phyloP scores from a whole-genome alignment of 208 protist species.

The Wallacemonas sp. region DNA sequence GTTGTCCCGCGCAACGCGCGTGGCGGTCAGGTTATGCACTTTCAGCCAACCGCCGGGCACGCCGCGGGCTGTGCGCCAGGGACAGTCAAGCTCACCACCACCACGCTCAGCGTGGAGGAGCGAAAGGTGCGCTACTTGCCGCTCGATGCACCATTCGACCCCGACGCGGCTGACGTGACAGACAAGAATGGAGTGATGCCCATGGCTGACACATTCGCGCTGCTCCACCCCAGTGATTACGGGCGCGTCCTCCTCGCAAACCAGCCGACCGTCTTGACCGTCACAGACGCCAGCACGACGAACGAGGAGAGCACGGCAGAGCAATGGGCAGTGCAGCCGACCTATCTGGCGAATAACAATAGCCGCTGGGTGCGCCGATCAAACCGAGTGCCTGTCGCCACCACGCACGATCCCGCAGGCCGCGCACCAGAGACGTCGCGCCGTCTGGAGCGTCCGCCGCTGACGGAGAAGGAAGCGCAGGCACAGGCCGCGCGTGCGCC shows the following conservation, averaged over 20 bases:
- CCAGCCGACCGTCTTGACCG: constrained; percentile 9
- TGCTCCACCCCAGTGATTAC: constrained; percentile 45
- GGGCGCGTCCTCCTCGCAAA: constrained; percentile 18
- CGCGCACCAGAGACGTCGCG: neutral
- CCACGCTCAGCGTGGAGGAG: constrained; percentile 52
- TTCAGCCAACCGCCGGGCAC: no score
- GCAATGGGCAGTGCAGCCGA: constrained; percentile 11
- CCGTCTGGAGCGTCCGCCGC: constrained; percentile 20
- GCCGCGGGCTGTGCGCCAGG: neutral
- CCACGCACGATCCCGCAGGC: constrained; percentile 41
- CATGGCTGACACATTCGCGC: constrained; percentile 33
- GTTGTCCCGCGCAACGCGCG: neutral
- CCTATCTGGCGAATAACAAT: constrained; percentile 42
- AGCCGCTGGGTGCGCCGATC: constrained; percentile 43
- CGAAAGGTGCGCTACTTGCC: constrained; percentile 58
- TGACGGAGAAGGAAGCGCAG: neutral
- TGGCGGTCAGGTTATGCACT: neutral
- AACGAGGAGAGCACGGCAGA: neutral
- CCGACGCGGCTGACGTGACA: constrained; percentile 34
- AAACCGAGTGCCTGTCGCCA: constrained; percentile 34
- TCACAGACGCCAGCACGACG: neutral
- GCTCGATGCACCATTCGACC: constrained; percentile 33
- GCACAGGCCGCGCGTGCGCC: neutral
- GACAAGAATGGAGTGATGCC: constrained; percentile 27
- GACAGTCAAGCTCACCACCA: constrained; percentile 47